Conservation (phyloP, 2,329 filamentous ascomycete species). For the Phialophora tarda region DNA sequence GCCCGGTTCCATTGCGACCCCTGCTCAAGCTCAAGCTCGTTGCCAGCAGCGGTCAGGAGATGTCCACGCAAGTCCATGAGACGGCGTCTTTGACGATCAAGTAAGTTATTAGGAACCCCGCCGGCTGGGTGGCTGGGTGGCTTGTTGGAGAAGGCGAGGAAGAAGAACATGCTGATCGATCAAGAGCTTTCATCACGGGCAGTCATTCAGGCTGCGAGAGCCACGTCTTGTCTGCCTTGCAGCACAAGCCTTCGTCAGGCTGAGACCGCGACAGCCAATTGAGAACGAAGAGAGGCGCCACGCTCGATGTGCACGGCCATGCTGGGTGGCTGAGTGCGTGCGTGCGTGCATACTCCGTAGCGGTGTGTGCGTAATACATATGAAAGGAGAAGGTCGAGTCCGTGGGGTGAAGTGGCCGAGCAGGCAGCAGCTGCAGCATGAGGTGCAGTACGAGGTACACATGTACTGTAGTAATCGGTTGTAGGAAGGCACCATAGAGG, state of each 20-base stretch:
- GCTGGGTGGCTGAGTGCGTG: neutral
- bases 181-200: no score
- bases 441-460: no score
- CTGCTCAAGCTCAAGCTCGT: neutral
- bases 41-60: no score
- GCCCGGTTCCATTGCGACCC: neutral
- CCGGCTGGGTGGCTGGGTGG: no score
- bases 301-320: neutral
- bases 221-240: neutral
- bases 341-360: neutral
- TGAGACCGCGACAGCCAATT: neutral
- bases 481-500: neutral
- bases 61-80: no score
- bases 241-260: neutral
- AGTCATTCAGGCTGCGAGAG: no score
- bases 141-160: no score
- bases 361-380: neutral
- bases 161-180: neutral
- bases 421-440: no score
- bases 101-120: neutral
- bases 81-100: neutral
- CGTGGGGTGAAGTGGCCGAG: neutral
- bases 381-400: neutral
- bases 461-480: neutral
- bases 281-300: neutral